Evolutionary conservation across 345 rosid species (phyloP).

Genomic region (Hibiscus mutabilis): DNA sequence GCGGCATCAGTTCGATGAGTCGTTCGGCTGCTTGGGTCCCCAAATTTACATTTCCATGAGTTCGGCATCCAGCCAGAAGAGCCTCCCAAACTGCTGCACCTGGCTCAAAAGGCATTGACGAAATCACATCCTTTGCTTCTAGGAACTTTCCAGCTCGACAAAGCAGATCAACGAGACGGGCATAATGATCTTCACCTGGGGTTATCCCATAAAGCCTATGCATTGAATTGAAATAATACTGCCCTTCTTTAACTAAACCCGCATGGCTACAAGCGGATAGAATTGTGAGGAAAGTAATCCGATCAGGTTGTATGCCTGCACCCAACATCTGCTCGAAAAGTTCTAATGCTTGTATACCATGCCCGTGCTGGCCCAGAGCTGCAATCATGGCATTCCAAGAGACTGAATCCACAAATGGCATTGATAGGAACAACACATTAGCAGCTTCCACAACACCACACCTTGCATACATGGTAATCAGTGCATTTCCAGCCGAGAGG

Average conservation of each 20-base stretch:
- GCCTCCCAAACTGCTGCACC: slow-evolving; percentile 36
- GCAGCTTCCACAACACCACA: slow-evolving; percentile 33
- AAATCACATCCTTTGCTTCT: slow-evolving; percentile 30
- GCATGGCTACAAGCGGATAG: slow-evolving; percentile 32
- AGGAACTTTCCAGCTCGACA: slow-evolving; percentile 45
- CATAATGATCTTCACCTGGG: slow-evolving; percentile 47
- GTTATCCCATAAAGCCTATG: slow-evolving; percentile 20
- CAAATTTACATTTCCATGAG: slow-evolving; percentile 25
- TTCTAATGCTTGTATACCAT: slow-evolving; percentile 34
- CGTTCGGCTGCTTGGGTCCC: slow-evolving; percentile 39
- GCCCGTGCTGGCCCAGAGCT: slow-evolving; percentile 40
- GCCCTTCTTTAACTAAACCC: slow-evolving; percentile 32
- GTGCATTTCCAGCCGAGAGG: slow-evolving; percentile 33
- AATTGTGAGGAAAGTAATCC: slow-evolving; percentile 41
- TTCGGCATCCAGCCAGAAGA: slow-evolving; percentile 34
- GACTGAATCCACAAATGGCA: slow-evolving; percentile 31
- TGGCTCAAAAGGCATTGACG: slow-evolving; percentile 32
- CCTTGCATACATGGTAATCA: slow-evolving; percentile 40
- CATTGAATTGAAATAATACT: slow-evolving; percentile 32
- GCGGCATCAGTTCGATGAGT: slow-evolving; percentile 40
- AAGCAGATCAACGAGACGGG: slow-evolving; percentile 40
- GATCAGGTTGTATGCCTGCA: slow-evolving; percentile 34
- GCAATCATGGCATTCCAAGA: slow-evolving; percentile 56
- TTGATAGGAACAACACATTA: slow-evolving; percentile 18
- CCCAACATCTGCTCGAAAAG: slow-evolving; percentile 38